Evolutionary conservation across 371 early-diverging fungal genomes (phyloP).

Genomic region (Mucor indicus): DNA sequence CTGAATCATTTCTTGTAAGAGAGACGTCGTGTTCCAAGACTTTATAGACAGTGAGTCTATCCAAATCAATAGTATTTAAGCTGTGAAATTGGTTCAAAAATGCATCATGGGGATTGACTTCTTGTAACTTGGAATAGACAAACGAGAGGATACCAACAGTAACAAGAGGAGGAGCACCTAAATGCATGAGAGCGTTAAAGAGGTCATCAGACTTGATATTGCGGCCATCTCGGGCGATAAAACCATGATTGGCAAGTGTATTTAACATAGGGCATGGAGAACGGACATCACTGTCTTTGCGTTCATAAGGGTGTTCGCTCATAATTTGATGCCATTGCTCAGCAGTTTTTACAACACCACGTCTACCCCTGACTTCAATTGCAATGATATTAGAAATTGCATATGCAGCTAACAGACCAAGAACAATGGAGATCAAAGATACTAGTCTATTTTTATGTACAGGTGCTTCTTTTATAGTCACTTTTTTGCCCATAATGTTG

Average conservation of each 20-base stretch:
- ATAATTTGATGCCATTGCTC: slow-evolving; percentile 22
- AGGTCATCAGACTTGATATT: slow-evolving; percentile 25
- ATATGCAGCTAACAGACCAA: slow-evolving; percentile 7
- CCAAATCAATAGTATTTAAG: slow-evolving; percentile 15
- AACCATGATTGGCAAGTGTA: slow-evolving; percentile 41
- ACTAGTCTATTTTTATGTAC: neutral
- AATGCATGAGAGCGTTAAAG: slow-evolving; percentile 14
- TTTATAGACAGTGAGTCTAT: slow-evolving; percentile 18
- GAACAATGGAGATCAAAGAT: neutral
- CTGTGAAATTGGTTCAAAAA: slow-evolving; percentile 7
- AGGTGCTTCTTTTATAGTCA: too few species aligned
- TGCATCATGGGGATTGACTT: slow-evolving; percentile 5
- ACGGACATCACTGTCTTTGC: slow-evolving; percentile 11
- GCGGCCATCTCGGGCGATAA: slow-evolving; percentile 30
- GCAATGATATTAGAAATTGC: neutral
- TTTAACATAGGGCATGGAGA: slow-evolving; percentile 42
- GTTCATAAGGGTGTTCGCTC: slow-evolving; percentile 25
- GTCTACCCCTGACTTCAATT: slow-evolving; percentile 11
- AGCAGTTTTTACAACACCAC: slow-evolving; percentile 1
- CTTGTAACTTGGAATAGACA: slow-evolving; percentile 14
- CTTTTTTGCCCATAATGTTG: neutral
- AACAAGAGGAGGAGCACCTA: slow-evolving; percentile 14
- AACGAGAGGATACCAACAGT: slow-evolving; percentile 5
- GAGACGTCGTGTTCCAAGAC: slow-evolving; percentile 44
- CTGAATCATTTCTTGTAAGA: slow-evolving; percentile 23